Conservation (phyloP, 139 green algal species). For the Monoraphidium neglectum region DNA sequence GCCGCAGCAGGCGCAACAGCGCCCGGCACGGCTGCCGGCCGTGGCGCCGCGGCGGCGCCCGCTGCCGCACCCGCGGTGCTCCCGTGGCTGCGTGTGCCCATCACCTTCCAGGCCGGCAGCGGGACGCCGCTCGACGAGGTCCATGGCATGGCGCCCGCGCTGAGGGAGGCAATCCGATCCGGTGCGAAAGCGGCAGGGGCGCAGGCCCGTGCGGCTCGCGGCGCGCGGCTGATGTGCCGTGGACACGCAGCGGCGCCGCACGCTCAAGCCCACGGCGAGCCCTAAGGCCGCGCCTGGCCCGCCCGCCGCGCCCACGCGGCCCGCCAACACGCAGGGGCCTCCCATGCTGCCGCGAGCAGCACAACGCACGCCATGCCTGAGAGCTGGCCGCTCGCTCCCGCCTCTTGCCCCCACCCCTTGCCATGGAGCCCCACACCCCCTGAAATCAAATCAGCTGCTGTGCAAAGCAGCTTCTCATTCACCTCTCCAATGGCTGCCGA, state of each 20-base stretch:
- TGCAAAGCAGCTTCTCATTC: background rate
- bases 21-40: background rate
- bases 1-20: no score
- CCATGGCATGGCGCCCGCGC: constrained; percentile 47
- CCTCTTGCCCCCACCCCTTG: background rate
- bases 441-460: background rate
- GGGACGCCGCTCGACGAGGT: constrained; percentile 55
- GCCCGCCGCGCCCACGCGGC: no score
- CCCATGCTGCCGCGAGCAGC: no score
- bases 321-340: no score
- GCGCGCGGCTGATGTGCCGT: background rate
- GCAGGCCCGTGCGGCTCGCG: background rate
- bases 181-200: background rate
- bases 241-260: no score
- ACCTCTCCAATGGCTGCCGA: background rate
- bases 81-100: constrained; percentile 87
- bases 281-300: no score
- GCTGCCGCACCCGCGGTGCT: constrained; percentile 43
- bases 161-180: constrained; percentile 29
- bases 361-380: no score
- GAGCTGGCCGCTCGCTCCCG: no score
- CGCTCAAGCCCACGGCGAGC: no score
- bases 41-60: background rate
- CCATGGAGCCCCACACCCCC: background rate
- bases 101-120: constrained; percentile 52